Conservation (phyloP, 768 basidiomycete genomes). For the Lentinula boryana region DNA sequence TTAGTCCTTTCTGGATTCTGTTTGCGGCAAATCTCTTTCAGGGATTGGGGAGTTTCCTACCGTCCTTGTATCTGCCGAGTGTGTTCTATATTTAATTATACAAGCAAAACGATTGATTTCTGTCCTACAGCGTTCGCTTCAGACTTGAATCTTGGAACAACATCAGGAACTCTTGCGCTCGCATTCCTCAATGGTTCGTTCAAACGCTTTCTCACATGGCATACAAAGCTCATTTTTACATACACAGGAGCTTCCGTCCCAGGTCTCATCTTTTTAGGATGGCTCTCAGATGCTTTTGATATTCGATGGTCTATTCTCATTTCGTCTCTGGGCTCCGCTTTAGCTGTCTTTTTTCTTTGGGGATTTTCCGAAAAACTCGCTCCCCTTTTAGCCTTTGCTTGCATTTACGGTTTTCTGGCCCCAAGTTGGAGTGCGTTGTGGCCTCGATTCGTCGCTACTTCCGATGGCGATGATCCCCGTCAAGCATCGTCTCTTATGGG, state of each 20-base stretch:
- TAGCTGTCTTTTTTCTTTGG: constrained; percentile 7
- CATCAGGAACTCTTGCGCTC: constrained; percentile 8
- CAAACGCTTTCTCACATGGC: not conserved
- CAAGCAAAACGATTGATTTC: not conserved
- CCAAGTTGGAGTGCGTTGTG: constrained; percentile 10
- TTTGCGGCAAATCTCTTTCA: constrained; percentile 7
- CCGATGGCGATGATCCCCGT: constrained; percentile 5
- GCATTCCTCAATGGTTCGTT: constrained; percentile 8
- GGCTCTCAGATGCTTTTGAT: constrained; percentile 7
- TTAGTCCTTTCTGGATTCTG: constrained; percentile 6
- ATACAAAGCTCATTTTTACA: not conserved
- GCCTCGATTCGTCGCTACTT: constrained; percentile 7
- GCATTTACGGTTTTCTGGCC: constrained; percentile 8
- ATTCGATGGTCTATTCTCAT: constrained; percentile 5
- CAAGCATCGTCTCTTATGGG: constrained; percentile 3
- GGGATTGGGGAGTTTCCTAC: constrained; percentile 8
- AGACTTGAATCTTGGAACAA: constrained; percentile 5
- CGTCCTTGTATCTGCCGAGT: constrained; percentile 9
- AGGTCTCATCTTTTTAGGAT: constrained; percentile 7
- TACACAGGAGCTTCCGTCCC: constrained; percentile 8
- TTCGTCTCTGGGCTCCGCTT: constrained; percentile 5
- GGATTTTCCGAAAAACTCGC: not conserved
- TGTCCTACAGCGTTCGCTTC: constrained; percentile 5
- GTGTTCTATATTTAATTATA: too few species aligned
- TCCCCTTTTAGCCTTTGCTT: constrained; percentile 5